Percentiles rank a stretch among this genome's conserved stretches.
These are phyloP conservation scores for Selenicereus undatus DNA, from an alignment of 148 eudicot species.

Conservation along the genomic window DNA sequence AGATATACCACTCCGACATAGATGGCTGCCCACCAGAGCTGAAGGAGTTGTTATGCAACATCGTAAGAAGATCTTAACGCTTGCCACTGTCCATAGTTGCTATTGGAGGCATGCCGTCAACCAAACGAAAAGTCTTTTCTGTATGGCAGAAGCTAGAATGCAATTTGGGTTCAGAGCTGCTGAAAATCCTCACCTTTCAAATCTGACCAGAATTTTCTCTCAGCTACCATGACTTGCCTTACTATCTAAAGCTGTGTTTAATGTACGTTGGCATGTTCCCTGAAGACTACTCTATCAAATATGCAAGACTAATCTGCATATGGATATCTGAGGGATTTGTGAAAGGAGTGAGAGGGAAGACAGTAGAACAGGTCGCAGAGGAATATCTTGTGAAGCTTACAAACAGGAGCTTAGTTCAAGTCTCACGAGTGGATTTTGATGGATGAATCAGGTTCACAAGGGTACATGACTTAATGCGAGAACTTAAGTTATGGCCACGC, in stretches of 20 bases:
- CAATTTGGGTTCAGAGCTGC: constrained; percentile 8
- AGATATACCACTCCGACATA: neutral
- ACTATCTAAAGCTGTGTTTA: constrained; percentile 14
- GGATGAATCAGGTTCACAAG: constrained; percentile 1
- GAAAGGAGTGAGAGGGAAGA: neutral
- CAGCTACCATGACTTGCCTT: constrained; percentile 17
- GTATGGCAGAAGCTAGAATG: constrained; percentile 10
- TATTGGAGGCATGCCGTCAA: constrained; percentile 11
- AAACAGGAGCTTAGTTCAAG: constrained; percentile 21
- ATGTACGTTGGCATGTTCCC: constrained; percentile 22
- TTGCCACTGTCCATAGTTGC: constrained; percentile 21
- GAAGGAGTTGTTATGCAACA: neutral
- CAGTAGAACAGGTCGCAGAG: constrained; percentile 9
- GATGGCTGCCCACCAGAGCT: constrained; percentile 10
- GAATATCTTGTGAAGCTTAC: constrained; percentile 13
- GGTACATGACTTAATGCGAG: constrained; percentile 19
- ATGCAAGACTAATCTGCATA: constrained; percentile 1
- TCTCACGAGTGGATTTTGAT: neutral
- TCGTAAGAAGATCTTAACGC: constrained; percentile 12
- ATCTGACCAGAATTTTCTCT: constrained; percentile 1
- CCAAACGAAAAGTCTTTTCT: constrained; percentile 1
- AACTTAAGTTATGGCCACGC: constrained; percentile 6
- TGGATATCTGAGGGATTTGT: constrained; percentile 27
- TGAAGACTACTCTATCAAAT: constrained; percentile 17
- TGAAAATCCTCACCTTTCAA: constrained; percentile 14